Evolutionary conservation across 2,329 filamentous ascomycete species (phyloP).

Genomic region (Magnaporthales sp.): DNA sequence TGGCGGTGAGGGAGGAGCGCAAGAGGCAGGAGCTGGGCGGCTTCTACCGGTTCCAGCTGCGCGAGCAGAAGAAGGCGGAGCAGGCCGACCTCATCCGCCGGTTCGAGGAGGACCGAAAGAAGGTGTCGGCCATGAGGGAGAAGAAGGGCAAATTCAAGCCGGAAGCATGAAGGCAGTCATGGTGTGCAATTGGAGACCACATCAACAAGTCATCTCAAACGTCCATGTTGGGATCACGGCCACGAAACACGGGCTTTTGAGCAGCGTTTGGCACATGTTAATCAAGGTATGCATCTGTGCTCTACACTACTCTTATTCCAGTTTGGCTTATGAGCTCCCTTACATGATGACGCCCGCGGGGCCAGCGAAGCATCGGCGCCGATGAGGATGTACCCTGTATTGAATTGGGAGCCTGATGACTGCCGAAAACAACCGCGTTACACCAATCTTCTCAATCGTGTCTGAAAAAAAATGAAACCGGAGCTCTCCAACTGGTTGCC

Average conservation of each 20-base stretch:
- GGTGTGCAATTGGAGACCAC: neutral
- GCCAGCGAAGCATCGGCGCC: conserved; percentile 24
- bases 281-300: neutral
- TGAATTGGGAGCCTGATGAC: conserved; percentile 9
- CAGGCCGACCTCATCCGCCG: conserved; percentile 59
- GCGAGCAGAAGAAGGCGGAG: conserved; percentile 63
- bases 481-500: neutral
- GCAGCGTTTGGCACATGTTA: neutral
- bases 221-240: neutral
- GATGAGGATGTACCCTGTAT: neutral
- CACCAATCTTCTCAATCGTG: conserved; percentile 26
- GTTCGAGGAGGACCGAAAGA: conserved; percentile 71
- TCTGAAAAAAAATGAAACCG: conserved; percentile 10
- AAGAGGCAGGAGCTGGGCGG: conserved; percentile 56
- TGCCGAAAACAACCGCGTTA: conserved; percentile 44
- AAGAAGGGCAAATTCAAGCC: conserved; percentile 54
- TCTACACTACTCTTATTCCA: neutral
- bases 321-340: conserved; percentile 2
- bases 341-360: conserved; percentile 28
- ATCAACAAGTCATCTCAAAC: neutral
- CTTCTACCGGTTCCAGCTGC: conserved; percentile 78
- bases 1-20: conserved; percentile 51
- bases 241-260: neutral
- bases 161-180: conserved; percentile 25
- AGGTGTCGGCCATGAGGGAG: conserved; percentile 61